phyloP scores from a whole-genome alignment of 495 filamentous ascomycete species.

The Symbiotaphrina buchneri region DNA sequence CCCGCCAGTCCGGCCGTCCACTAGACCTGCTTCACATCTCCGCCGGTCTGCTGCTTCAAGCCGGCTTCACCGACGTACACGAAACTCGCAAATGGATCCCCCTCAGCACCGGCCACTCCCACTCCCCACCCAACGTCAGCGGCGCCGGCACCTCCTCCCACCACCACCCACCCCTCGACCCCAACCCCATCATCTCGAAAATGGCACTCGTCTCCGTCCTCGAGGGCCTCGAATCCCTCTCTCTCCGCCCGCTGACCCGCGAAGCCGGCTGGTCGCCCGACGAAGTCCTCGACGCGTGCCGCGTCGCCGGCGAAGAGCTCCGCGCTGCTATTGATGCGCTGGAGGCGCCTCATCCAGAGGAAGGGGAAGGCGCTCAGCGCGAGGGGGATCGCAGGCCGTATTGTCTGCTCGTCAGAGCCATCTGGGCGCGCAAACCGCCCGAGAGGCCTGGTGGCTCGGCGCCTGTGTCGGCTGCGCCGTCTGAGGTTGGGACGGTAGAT shows the following conservation, averaged over 20 bases:
- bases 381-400: no score
- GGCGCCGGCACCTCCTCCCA: no score
- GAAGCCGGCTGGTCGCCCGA: constrained; percentile 30
- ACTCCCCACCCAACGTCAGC: background rate
- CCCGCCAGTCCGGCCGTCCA: constrained; percentile 18
- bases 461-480: no score
- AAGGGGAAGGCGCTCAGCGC: no score
- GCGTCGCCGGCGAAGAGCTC: constrained; percentile 26
- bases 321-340: constrained; percentile 8
- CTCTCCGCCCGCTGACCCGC: constrained; percentile 35
- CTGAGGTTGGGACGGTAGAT: no score
- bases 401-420: no score
- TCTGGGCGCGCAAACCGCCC: no score
- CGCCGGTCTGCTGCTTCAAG: constrained; percentile 21
- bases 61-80: constrained; percentile 38
- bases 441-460: no score
- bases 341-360: no score
- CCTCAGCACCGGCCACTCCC: constrained; percentile 25
- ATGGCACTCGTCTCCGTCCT: constrained; percentile 40
- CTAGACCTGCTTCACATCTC: constrained; percentile 31
- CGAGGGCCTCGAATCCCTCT: constrained; percentile 39
- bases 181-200: no score
- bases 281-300: constrained; percentile 29
- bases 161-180: no score
- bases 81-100: constrained; percentile 32